Conservation (phyloP, 805 yeast genomes). For the Geotrichum ghanense region DNA sequence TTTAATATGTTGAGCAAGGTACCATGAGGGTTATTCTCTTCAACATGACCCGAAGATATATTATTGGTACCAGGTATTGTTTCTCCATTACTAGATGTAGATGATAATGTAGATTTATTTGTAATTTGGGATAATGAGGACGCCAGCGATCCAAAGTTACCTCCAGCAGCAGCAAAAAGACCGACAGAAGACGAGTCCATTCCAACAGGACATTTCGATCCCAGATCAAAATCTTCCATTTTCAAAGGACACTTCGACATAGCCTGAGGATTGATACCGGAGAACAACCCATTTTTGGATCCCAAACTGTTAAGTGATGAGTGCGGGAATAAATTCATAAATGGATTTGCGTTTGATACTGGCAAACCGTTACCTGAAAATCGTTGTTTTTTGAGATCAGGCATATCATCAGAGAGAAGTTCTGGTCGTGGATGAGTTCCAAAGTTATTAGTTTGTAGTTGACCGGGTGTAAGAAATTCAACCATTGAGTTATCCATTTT, state of each 20-base stretch:
- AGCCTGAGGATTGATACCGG: slow-evolving; percentile 1
- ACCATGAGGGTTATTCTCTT: slow-evolving; percentile 1
- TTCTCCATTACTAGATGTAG: too few relatives aligned
- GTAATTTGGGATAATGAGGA: background rate
- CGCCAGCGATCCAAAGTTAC: background rate
- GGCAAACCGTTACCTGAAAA: background rate
- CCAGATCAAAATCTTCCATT: slow-evolving; percentile 1
- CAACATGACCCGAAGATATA: background rate
- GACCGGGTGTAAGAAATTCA: background rate
- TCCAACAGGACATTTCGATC: background rate
- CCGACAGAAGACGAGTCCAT: background rate
- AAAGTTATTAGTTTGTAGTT: background rate
- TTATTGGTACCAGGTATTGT: too few relatives aligned
- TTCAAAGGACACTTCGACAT: background rate
- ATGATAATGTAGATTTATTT: background rate
- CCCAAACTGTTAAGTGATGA: background rate
- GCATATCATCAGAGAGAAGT: background rate
- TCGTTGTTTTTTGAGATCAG: background rate
- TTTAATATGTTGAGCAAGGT: background rate
- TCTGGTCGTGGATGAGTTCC: background rate
- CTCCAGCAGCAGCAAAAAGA: slow-evolving; percentile 1
- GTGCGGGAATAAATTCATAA: background rate
- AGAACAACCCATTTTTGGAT: background rate
- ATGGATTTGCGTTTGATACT: background rate
- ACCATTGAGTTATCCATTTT: background rate